phyloP scores from a whole-genome alignment of 2,329 filamentous ascomycete species.

The Claviceps sp. region DNA sequence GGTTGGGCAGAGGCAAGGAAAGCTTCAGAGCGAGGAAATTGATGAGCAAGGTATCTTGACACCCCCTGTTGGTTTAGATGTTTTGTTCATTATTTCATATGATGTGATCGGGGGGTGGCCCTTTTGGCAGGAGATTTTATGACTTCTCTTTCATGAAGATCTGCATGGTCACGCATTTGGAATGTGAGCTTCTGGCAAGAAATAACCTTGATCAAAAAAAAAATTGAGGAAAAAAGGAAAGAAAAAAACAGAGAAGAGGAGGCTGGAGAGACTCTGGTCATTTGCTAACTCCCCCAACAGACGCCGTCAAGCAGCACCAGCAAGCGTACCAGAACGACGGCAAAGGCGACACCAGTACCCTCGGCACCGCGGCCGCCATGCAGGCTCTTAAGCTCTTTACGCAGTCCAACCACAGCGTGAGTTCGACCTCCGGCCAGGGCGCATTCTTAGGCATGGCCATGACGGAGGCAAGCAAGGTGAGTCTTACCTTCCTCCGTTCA shows the following conservation, averaged over 20 bases:
- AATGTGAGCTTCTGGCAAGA: too few species aligned
- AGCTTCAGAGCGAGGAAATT: constrained; percentile 33
- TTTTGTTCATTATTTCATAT: background rate
- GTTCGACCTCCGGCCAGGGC: constrained; percentile 49
- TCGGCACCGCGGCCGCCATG: constrained; percentile 65
- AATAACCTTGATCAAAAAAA: background rate
- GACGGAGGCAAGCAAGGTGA: constrained; percentile 69
- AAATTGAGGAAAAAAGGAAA: too few species aligned
- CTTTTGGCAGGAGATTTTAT: too few species aligned
- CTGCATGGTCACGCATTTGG: too few species aligned
- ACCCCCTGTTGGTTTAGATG: background rate
- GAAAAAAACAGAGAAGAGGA: too few species aligned
- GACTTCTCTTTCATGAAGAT: too few species aligned
- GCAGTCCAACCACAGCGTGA: constrained; percentile 34
- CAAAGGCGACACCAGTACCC: constrained; percentile 33
- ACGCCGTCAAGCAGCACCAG: constrained; percentile 64
- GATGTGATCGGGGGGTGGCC: too few species aligned
- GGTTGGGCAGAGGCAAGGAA: constrained; percentile 35
- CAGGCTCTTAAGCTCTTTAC: constrained; percentile 72
- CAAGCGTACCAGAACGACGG: constrained; percentile 49
- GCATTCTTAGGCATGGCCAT: constrained; percentile 77
- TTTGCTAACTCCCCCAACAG: constrained; percentile 17
- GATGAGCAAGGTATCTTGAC: constrained; percentile 32
- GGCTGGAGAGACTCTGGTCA: too few species aligned
- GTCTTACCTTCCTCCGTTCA: constrained; percentile 6